Evolutionary conservation across 75 land plant species (phyloP).

Genomic region (Picea sitchensis): DNA sequence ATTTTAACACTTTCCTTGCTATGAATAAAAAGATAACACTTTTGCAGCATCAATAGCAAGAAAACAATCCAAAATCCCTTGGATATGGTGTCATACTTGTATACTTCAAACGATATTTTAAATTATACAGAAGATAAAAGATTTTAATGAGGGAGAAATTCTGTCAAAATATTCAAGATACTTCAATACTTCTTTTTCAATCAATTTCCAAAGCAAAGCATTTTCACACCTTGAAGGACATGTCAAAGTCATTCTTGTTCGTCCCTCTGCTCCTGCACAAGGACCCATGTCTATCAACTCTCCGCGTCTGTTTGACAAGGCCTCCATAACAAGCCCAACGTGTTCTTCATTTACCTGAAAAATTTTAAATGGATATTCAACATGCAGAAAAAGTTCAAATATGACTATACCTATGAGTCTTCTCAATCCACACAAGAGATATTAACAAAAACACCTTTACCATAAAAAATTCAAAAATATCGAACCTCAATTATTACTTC

Average conservation of each 20-base stretch:
- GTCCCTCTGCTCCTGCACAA: constrained; percentile 71
- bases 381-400: neutral
- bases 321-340: constrained; percentile 90
- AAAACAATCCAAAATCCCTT: neutral
- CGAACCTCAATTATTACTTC: constrained; percentile 95
- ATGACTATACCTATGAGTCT: neutral
- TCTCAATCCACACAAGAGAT: neutral
- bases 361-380: neutral
- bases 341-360: constrained; percentile 95
- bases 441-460: neutral
- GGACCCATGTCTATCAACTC: constrained; percentile 96
- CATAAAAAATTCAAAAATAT: neutral
- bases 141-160: neutral
- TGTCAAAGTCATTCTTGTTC: constrained; percentile 78
- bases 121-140: neutral
- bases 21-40: neutral
- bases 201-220: neutral
- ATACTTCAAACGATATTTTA: neutral
- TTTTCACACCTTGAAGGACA: constrained; percentile 93
- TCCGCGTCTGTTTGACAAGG: constrained; percentile 88
- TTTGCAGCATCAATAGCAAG: neutral
- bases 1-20: neutral
- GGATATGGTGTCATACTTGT: neutral
- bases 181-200: neutral
- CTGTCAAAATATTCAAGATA: neutral